Evolutionary conservation across 2,329 filamentous ascomycete genomes (phyloP), one percentile per base, ranked within the genome.

Genomic region (Myotisia sp.): DNA sequence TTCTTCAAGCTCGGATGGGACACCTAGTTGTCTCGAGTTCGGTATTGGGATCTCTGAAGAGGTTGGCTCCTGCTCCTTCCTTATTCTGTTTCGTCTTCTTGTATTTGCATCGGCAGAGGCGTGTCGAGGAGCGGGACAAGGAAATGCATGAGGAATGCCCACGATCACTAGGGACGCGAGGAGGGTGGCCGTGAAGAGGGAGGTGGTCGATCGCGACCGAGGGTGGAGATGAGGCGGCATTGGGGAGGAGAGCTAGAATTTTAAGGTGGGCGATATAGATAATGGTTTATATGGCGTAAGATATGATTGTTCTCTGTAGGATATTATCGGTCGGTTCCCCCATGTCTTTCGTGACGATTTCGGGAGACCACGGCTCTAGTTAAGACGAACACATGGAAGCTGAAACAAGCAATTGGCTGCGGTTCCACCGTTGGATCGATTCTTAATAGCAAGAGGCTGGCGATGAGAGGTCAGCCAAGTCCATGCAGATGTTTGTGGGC

Each of bases 101-200:
- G 59, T 58, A 26, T 63, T 56, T 10, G 76, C 76, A 54, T 93
- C 86, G 47, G 83, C 79, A 47, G 79, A 78, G 21, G 76, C 72
- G 20, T 73, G 65, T 44, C 81, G 71, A 2, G 82, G 82, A 29
- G 84, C 82, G 1, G 90, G 90, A 54, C 90, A 98, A 1, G 90
- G 90, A 12, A 98, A 71, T 19, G 92, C 54, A 56, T 98, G 90
- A 14, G 90, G 90, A 28, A 93, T 67, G 19, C 74, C 83, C 34
- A 98, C 90, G 42, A 98, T 86, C 43, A 93, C 71, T 58, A 98
- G 93, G 47, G 81, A 90, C 20, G 85, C 76, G 42, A 82, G 69
- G 36, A 95, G 71, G 1, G 87, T 95, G n/a, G 80, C 83, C 33
- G 84, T 85, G 64, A 98, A 98, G 40, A 98, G 77, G 29, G 85